These are phyloP conservation scores for Glomus cerebriforme DNA, from an alignment of 192 early-diverging fungal genomes.

Conservation along the genomic window DNA sequence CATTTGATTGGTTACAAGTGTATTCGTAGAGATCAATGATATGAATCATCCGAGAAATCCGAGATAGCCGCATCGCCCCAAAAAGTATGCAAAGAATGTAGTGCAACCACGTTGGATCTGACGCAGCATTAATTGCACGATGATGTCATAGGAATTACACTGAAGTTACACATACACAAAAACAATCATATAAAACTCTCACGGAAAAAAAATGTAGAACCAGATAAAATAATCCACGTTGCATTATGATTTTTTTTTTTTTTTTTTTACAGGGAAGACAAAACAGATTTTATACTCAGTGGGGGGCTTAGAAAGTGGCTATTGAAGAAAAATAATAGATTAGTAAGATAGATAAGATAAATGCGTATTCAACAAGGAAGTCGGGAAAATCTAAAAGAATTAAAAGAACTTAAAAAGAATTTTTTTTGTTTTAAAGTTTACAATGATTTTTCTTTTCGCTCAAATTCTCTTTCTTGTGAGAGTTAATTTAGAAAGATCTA, in stretches of 20 bases:
- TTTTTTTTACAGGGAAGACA: no score
- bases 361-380: not conserved
- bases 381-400: not conserved
- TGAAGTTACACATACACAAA: no score
- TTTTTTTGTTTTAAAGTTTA: not conserved
- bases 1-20: no score
- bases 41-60: no score
- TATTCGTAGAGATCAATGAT: no score
- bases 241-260: no score
- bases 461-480: not conserved
- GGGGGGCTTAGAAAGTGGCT: not conserved
- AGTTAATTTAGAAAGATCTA: not conserved
- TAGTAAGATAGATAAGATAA: not conserved
- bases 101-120: not conserved
- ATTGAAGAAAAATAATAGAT: not conserved
- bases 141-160: not conserved
- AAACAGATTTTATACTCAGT: no score
- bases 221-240: not conserved
- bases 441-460: not conserved
- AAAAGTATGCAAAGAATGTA: not conserved
- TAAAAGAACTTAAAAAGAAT: no score
- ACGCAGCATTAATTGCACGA: not conserved
- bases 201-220: not conserved
- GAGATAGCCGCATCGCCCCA: not conserved
- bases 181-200: not conserved